These are phyloP conservation scores for Scheffersomyces amazonensis DNA, from an alignment of 805 yeast genomes.

Conservation along the genomic window DNA sequence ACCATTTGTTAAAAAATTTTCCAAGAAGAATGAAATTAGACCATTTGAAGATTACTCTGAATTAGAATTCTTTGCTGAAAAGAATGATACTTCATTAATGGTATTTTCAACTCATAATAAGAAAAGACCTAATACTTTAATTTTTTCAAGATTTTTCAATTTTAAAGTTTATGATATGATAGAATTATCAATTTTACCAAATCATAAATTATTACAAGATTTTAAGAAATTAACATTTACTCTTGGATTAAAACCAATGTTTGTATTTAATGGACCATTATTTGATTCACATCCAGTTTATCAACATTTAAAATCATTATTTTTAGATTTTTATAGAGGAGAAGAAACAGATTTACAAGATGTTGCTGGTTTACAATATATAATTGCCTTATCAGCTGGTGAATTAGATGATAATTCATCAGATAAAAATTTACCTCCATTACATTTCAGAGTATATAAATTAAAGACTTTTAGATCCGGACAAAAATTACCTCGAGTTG, in stretches of 20 bases:
- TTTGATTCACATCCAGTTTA: slow-evolving; percentile 88
- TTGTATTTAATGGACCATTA: slow-evolving; percentile 86
- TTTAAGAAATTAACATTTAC: slow-evolving; percentile 79
- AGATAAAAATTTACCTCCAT: slow-evolving; percentile 66
- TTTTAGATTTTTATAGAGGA: slow-evolving; percentile 88
- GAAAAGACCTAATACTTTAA: slow-evolving; percentile 88
- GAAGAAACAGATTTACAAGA: slow-evolving; percentile 80
- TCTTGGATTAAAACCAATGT: slow-evolving; percentile 91
- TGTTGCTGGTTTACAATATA: slow-evolving; percentile 91
- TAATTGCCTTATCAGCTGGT: slow-evolving; percentile 75
- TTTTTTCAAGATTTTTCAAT: slow-evolving; percentile 87
- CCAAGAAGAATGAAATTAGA: slow-evolving; percentile 81
- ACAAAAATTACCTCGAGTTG: slow-evolving; percentile 91
- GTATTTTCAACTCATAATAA: slow-evolving; percentile 80
- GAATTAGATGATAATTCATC: slow-evolving; percentile 75
- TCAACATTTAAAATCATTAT: slow-evolving; percentile 81
- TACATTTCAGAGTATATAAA: slow-evolving; percentile 88
- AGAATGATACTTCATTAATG: slow-evolving; percentile 85
- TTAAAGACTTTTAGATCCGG: slow-evolving; percentile 78
- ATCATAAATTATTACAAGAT: slow-evolving; percentile 68
- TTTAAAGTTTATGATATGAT: slow-evolving; percentile 91
- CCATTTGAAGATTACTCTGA: slow-evolving; percentile 90
- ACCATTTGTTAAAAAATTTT: slow-evolving; percentile 84
- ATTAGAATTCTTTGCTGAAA: slow-evolving; percentile 90
- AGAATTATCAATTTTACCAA: slow-evolving; percentile 71